Percentiles rank a stretch among this genome's conserved stretches.
Evolutionary conservation across 2,329 filamentous ascomycete species (phyloP).

Genomic region (Didymellaceae sp.): DNA sequence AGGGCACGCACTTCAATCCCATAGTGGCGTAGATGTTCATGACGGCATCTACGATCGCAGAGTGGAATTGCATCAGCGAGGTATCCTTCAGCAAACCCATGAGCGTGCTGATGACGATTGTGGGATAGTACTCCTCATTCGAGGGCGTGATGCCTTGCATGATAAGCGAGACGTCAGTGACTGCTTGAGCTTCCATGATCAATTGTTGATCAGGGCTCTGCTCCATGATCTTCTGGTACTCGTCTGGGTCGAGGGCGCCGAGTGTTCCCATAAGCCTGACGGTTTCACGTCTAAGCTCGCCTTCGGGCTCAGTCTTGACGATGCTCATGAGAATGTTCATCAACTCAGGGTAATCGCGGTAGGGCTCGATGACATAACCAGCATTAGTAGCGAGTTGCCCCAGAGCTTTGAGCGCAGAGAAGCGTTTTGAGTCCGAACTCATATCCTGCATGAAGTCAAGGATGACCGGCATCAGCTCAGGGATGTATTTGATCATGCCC

Average conservation of each 20-base stretch:
- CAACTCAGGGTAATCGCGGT: constrained; percentile 91
- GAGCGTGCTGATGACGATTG: constrained; percentile 94
- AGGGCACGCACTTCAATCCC: constrained; percentile 93
- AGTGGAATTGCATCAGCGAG: constrained; percentile 89
- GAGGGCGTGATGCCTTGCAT: constrained; percentile 97
- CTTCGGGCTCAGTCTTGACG: constrained; percentile 89
- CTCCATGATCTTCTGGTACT: constrained; percentile 93
- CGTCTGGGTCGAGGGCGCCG: constrained; percentile 93
- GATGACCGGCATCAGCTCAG: constrained; percentile 91
- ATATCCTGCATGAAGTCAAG: constrained; percentile 93
- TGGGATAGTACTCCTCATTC: constrained; percentile 98
- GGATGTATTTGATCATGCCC: constrained; percentile 91
- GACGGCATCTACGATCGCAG: constrained; percentile 92
- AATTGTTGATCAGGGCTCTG: constrained; percentile 82
- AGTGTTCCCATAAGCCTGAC: constrained; percentile 97
- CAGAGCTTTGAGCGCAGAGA: constrained; percentile 87
- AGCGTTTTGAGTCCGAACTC: constrained; percentile 85
- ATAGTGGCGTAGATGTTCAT: constrained; percentile 99
- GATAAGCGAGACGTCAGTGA: constrained; percentile 95
- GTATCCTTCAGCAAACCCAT: constrained; percentile 90
- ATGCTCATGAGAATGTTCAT: constrained; percentile 93
- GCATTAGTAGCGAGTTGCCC: constrained; percentile 94
- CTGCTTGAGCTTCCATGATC: constrained; percentile 67
- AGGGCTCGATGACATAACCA: constrained; percentile 96
- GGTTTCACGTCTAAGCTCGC: constrained; percentile 85